Percentiles rank a stretch among this genome's conserved stretches.
Evolutionary conservation across 495 filamentous ascomycete genomes (phyloP).

Genomic region (Ramalina intermedia): DNA sequence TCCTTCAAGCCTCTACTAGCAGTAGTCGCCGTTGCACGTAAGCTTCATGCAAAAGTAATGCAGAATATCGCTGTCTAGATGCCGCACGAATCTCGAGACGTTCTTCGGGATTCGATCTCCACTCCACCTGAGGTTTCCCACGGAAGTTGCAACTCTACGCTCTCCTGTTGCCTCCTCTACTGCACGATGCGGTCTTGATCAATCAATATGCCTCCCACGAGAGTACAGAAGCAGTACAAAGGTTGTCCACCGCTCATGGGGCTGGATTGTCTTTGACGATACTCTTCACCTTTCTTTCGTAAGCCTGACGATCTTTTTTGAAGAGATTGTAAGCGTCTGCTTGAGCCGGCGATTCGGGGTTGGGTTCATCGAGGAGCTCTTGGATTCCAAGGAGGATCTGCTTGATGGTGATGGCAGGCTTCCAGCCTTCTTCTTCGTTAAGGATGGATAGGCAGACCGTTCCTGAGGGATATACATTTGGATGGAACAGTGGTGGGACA

Average conservation of each 20-base stretch:
- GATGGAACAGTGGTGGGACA: constrained; percentile 88
- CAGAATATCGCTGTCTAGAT: too few species aligned
- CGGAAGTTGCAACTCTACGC: not conserved
- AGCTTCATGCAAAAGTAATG: too few species aligned
- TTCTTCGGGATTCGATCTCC: too few species aligned
- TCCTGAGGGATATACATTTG: constrained; percentile 96
- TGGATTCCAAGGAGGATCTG: constrained; percentile 93
- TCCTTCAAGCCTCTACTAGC: too few species aligned
- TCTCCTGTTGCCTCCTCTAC: not conserved
- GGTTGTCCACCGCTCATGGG: constrained; percentile 25
- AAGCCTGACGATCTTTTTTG: constrained; percentile 76
- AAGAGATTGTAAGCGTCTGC: constrained; percentile 96
- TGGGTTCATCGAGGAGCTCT: constrained; percentile 88
- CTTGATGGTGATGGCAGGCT: constrained; percentile 94
- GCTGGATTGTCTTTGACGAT: constrained; percentile 80
- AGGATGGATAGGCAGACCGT: constrained; percentile 95
- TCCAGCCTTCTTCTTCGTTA: constrained; percentile 98
- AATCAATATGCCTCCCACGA: not conserved
- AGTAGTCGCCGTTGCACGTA: too few species aligned
- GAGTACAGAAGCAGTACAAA: not conserved
- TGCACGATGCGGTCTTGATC: not conserved
- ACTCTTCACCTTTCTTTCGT: constrained; percentile 73
- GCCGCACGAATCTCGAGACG: too few species aligned
- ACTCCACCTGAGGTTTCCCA: too few species aligned
- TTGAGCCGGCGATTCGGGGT: constrained; percentile 92